These are phyloP conservation scores for Elsinoe fawcettii DNA, from an alignment of 2,329 filamentous ascomycete species.

Conservation along the genomic window DNA sequence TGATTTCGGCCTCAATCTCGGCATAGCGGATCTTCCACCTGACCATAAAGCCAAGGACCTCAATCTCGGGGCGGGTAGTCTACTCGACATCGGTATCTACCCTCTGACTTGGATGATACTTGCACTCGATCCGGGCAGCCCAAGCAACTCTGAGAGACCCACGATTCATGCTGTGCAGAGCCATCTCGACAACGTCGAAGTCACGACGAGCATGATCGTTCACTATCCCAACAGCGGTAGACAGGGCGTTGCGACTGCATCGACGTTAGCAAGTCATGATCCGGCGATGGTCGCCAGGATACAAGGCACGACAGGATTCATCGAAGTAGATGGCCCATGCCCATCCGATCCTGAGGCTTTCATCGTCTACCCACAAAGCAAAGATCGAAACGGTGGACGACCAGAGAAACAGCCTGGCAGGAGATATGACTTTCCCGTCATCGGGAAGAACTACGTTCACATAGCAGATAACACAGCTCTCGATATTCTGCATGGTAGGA, in stretches of 20 bases:
- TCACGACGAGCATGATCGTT: constrained; percentile 33
- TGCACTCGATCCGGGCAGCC: constrained; percentile 28
- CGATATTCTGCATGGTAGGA: constrained; percentile 34
- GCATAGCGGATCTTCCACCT: constrained; percentile 27
- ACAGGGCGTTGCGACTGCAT: constrained; percentile 38
- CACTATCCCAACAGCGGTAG: constrained; percentile 34
- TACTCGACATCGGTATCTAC: constrained; percentile 42
- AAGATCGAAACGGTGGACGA: constrained; percentile 18
- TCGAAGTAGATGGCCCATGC: constrained; percentile 32
- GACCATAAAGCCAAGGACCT: constrained; percentile 29
- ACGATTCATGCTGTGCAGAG: constrained; percentile 35
- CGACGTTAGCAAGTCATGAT: constrained; percentile 25
- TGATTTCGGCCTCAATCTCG: constrained; percentile 35
- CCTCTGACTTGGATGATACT: constrained; percentile 36
- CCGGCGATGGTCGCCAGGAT: constrained; percentile 31
- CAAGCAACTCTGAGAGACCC: constrained; percentile 28
- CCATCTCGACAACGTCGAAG: constrained; percentile 28
- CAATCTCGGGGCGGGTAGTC: constrained; percentile 36
- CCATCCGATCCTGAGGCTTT: constrained; percentile 12
- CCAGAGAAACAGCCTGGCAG: constrained; percentile 23
- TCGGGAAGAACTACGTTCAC: constrained; percentile 37
- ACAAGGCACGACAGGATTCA: constrained; percentile 35
- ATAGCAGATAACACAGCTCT: constrained; percentile 40
- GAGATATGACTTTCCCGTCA: constrained; percentile 33
- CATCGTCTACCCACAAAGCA: constrained; percentile 31